phyloP scores from a whole-genome alignment of 148 eudicot species.

The Rhododendron kiyosumense region DNA sequence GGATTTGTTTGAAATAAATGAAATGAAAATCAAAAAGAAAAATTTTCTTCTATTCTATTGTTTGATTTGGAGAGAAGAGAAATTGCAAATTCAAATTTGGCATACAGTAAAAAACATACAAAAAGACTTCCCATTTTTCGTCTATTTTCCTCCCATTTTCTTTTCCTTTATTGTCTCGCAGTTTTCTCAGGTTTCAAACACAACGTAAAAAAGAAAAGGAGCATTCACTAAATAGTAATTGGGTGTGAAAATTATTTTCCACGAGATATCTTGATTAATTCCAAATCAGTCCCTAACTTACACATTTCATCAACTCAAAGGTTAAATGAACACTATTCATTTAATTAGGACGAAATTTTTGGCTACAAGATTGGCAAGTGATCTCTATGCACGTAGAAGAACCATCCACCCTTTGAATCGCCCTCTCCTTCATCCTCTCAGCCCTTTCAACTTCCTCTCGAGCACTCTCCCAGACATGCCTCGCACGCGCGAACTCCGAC shows the following conservation, averaged over 20 bases:
- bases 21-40: too few species aligned
- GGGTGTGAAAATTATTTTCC: neutral
- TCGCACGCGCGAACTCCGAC: constrained; percentile 73
- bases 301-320: neutral
- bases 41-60: too few species aligned
- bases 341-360: constrained; percentile 51
- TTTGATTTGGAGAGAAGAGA: too few species aligned
- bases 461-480: constrained; percentile 77
- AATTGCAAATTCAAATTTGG: too few species aligned
- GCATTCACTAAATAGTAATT: too few species aligned
- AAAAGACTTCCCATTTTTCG: too few species aligned
- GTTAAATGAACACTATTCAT: neutral
- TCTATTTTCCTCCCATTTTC: too few species aligned
- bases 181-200: too few species aligned
- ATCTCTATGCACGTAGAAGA: constrained; percentile 59
- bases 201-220: too few species aligned
- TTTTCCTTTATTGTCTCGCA: too few species aligned
- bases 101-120: too few species aligned
- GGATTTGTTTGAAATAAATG: too few species aligned
- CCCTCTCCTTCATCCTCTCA: constrained; percentile 54
- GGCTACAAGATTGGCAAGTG: constrained; percentile 83
- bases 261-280: neutral
- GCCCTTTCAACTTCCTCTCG: constrained; percentile 61
- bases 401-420: constrained; percentile 20
- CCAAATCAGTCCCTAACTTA: neutral